Percentiles rank a stretch among this genome's conserved stretches.
Conservation (phyloP, 805 yeast species). For the Cyberlindnera veronae region DNA sequence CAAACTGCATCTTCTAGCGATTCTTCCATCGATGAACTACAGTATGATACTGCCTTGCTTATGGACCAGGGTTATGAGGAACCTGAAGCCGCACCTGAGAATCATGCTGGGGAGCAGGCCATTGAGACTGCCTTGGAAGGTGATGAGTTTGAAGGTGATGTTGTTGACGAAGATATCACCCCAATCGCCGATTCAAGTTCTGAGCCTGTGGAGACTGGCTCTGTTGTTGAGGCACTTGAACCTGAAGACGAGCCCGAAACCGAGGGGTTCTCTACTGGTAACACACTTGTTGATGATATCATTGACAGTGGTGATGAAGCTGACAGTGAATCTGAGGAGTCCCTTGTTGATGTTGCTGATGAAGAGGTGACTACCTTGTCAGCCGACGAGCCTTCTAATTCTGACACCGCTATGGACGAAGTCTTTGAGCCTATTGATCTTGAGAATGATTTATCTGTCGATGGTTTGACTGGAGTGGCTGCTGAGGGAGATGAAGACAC, state of each 20-base stretch:
- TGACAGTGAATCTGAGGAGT: slow-evolving; percentile 6
- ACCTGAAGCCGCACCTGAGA: slow-evolving; percentile 3
- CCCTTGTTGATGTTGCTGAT: neutral
- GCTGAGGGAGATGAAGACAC: no score
- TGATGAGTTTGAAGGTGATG: neutral
- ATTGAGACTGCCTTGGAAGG: slow-evolving; percentile 4
- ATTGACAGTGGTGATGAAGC: slow-evolving; percentile 11
- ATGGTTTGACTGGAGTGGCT: no score
- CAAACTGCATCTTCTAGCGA: neutral
- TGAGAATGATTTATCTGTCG: no score
- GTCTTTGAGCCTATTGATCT: no score
- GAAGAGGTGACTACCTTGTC: no score
- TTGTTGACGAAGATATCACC: slow-evolving; percentile 1
- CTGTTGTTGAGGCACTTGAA: neutral
- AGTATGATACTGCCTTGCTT: neutral
- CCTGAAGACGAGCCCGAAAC: neutral
- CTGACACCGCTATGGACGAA: neutral
- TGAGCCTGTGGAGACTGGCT: neutral
- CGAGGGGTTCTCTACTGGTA: neutral
- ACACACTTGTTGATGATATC: neutral
- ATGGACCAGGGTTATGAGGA: neutral
- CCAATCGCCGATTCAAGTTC: neutral
- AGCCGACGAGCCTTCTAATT: no score
- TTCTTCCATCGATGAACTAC: neutral
- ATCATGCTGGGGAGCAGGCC: slow-evolving; percentile 4